Base-by-base conservation (phyloP, 495 filamentous ascomycete species). In the Aspergillus mulundensis region DNA sequence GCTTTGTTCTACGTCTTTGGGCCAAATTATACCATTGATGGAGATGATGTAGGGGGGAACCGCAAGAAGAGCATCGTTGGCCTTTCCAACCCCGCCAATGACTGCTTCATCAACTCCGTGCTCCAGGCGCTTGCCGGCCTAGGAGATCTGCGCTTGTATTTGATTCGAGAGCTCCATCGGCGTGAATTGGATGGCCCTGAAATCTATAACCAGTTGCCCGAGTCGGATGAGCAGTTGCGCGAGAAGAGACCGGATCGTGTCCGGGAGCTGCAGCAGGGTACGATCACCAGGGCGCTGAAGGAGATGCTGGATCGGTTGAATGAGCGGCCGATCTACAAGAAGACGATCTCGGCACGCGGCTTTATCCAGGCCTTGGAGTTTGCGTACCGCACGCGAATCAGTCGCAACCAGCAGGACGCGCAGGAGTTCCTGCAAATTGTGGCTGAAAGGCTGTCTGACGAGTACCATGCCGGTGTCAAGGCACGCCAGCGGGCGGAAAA, bases 21-120 rank as follows among this genome's bases (percentile, higher is more conserved):
- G 2, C 94, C 94, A 5, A 96, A 95, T 32, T 96, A 89, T 72
- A 90, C 95, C 63, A 84, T 97, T 64, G 93, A 98, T 72, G 81
- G 82, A 58, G 88, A 91, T 23, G 75, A 79, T 47, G 78, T 84
- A 19, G 80, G 79, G 50, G 77, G 79, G 38, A 83, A 81, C 53
- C 84, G 89, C 46, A 95, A 93, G 72, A 92, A 90, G 67, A 88
- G 88, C 56, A 87, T 91, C 42, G 92, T 99, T 19, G 94, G 94
- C 41, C 79, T 99, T 23, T 77, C 79, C 15, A 99, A 99, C 64
- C 82, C 90, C 4, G 95, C 92, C 55, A 97, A 97, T 75, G 95
- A 99, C 71, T 99, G 94, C 77, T 99, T 97, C 76, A 97, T 99
- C 76, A 99, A 99, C 71, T 96, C 92, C 20, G 87, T 95, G 20